A percentile compares a stretch with the other conserved stretches of the same genome.
Conservation (phyloP, 129 eudicot genomes). For the Scalesia atractyloides region DNA sequence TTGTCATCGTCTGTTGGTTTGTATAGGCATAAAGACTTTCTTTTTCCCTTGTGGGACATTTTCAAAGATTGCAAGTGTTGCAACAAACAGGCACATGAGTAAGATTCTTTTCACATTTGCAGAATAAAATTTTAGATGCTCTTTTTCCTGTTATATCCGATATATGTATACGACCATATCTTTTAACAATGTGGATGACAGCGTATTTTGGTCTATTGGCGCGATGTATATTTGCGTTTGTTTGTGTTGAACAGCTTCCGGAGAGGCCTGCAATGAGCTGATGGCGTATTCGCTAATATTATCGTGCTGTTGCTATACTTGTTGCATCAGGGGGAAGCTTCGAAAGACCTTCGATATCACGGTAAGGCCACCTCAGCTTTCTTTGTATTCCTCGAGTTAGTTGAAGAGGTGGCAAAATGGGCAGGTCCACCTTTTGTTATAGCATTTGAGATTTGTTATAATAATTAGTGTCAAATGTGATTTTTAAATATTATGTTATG, state of each 20-base stretch:
- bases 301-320: constrained; percentile 97
- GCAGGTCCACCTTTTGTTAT: neutral
- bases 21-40: constrained; percentile 80
- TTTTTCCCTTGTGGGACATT: constrained; percentile 93
- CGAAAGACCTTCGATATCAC: constrained; percentile 72
- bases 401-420: neutral
- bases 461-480: neutral
- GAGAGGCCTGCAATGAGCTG: constrained; percentile 84
- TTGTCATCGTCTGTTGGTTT: neutral
- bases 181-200: neutral
- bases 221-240: constrained; percentile 26
- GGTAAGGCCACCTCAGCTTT: constrained; percentile 39
- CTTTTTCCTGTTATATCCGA: neutral
- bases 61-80: constrained; percentile 83
- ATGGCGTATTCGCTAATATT: constrained; percentile 90
- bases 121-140: neutral
- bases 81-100: constrained; percentile 76
- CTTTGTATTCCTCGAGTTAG: neutral
- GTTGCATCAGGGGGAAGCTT: constrained; percentile 86
- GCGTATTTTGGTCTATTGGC: neutral
- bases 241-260: constrained; percentile 62
- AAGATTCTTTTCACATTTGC: constrained; percentile 42
- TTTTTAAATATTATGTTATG: neutral
- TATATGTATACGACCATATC: neutral
- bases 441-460: neutral